Evolutionary conservation across 2,329 filamentous ascomycete species (phyloP), one percentile per base, ranked within the genome.

Genomic region (Phyllosticta citribraziliensis): DNA sequence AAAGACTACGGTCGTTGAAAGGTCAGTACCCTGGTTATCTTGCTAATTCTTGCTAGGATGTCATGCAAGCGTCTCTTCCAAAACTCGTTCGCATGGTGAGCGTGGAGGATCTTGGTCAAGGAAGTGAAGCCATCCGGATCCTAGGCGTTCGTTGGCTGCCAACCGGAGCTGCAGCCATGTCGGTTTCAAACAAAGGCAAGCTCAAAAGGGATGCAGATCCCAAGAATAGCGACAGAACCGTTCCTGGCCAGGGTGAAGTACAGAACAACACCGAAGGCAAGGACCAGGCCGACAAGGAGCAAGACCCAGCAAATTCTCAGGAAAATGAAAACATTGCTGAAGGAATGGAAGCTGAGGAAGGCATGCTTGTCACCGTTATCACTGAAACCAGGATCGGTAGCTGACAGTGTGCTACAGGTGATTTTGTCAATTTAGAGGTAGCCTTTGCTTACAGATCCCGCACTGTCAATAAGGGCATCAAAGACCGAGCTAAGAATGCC

Each of bases 41-140:
- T 20, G 5, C 33, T 35, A 19, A 51, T 30, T 12, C 10, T 3
- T 12, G 24, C 19, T 55, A 73, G 72, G 88, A 91, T 70, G 85
- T 91, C 55, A 91, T 91, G 88, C 88, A 91, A 73, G 87, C 88
- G 2, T 88, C 85, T 9, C 74, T 90, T 19, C 87, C 88, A 0
- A 84, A 81, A 61, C 72, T 88, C 40, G 80, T 90, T 33, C 83
- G 87, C 55, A 89, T 89, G 87, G 85, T 90, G 52, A 86, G 85
- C 58, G 83, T 90, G 8, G 87, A 90, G 56, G 88, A 91, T 64
- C 82, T 91, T 62, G 88, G 87, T 0, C 88, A 91, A 71, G 88
- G 88, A 8, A 89, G 83, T 63, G 87, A 90, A 67, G 79, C 85
- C 0, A 68, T 91, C 47, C 82, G 87, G 1, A 86, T 91, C 61